Evolutionary conservation across 177 flowering plant genomes (phyloP), one percentile per base, ranked within the genome.

Genomic region (Vitis hybrid): DNA sequence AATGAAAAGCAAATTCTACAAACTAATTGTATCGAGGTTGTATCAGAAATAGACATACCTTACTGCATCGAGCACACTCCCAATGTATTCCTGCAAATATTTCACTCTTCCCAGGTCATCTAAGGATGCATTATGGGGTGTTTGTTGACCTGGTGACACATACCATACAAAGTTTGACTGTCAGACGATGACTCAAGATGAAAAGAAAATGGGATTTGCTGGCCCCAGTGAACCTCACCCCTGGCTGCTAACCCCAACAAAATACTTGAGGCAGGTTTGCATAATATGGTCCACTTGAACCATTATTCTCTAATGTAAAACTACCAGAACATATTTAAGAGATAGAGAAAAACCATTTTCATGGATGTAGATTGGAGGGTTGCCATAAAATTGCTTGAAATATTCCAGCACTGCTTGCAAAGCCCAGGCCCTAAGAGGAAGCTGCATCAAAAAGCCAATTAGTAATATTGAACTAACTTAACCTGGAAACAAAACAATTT

Each of bases 331-430:
- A 26, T 26, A 2, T 26, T 26, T 26, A 26, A 62, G 56, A 39
- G 74, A 74, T 73, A 70, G 72, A 66, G 65, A 19, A 63, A 63
- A 60, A 85, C 98, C 98, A 79, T 90, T 93, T 81, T 93, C 96
- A 45, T 83, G 83, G 34, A 93, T 79, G 75, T 75, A 84, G 20
- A 90, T 63, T 2, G 86, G 86, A 63, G 90, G 96, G 68, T 90
- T 92, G 45, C 87, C 87, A 70, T 88, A 93, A 45, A 63, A 73
- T 72, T 83, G 74, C 81, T 89, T 87, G 73, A 93, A 68, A 58
- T 89, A 82, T 79, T 88, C 86, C 51, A 92, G 72, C 22, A 79
- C 45, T 63, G 15, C 58, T 74, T 73, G 78, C 75, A 89, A 51
- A 48, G 82, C 86, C 76, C 62, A 70, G 1, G 88, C 84, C 6